These are phyloP conservation scores for Entomortierella lignicola DNA, from an alignment of 192 early-diverging fungal species.

Conservation along the genomic window DNA sequence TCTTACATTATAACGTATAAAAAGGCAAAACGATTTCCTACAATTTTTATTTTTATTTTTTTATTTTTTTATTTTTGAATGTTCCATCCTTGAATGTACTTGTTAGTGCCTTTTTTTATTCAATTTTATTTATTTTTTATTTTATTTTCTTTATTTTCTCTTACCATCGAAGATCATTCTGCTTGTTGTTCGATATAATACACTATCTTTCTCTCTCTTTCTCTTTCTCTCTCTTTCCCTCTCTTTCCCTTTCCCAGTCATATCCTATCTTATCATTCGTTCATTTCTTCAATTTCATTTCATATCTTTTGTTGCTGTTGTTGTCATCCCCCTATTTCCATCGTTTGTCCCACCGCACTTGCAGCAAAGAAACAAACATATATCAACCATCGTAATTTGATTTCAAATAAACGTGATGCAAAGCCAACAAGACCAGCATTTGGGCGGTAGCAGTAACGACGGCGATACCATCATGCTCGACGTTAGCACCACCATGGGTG, in stretches of 20 bases:
- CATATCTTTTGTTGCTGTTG: no score
- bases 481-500: conserved; percentile 16
- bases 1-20: not conserved
- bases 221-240: not conserved
- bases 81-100: no score
- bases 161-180: no score
- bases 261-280: not conserved
- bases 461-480: conserved; percentile 4
- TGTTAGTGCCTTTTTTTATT: no score
- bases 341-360: not conserved
- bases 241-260: not conserved
- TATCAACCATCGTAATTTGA: no score
- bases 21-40: no score
- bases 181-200: not conserved
- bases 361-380: not conserved
- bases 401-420: conserved; percentile 46
- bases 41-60: no score
- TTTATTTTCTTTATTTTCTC: not conserved
- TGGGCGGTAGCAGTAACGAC: conserved; percentile 19
- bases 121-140: no score
- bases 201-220: not conserved
- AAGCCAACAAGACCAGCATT: conserved; percentile 40
- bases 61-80: no score
- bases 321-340: no score
- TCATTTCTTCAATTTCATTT: no score